Conservation (phyloP, 768 basidiomycete genomes). For the Phlegmacium glaucopus region DNA sequence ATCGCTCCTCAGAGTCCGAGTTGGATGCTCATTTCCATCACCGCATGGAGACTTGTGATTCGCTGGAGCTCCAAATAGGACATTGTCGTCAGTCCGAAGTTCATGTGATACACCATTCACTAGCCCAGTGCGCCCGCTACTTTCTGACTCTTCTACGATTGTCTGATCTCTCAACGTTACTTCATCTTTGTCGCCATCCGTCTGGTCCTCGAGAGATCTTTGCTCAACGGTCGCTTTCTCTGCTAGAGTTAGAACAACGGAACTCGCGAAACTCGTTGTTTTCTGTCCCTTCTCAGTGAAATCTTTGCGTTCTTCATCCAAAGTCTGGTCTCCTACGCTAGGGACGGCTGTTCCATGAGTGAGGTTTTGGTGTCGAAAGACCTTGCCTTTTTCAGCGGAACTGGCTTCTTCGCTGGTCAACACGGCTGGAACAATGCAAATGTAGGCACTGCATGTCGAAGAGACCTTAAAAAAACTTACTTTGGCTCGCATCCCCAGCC, state of each 20-base stretch:
- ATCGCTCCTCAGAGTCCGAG: constrained; percentile 39
- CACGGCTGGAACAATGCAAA: constrained; percentile 7
- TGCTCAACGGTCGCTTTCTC: constrained; percentile 58
- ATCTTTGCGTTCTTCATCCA: constrained; percentile 51
- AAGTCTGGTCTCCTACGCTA: constrained; percentile 35
- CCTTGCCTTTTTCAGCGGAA: constrained; percentile 28
- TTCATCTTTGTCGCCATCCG: constrained; percentile 3
- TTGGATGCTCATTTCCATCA: constrained; percentile 43
- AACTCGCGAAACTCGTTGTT: constrained; percentile 54
- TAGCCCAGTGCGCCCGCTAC: neutral
- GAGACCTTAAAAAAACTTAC: constrained; percentile 27
- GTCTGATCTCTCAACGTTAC: constrained; percentile 1
- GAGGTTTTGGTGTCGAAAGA: constrained; percentile 41
- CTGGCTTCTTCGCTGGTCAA: constrained; percentile 14
- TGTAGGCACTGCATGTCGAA: neutral
- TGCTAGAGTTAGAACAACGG: constrained; percentile 67
- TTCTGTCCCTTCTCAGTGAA: constrained; percentile 49
- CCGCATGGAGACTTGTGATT: constrained; percentile 38
- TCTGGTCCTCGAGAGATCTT: constrained; percentile 33
- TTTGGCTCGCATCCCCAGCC: constrained; percentile 42
- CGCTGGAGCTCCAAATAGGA: constrained; percentile 53
- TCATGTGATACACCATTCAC: constrained; percentile 20
- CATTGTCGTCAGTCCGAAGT: constrained; percentile 36
- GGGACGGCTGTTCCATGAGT: constrained; percentile 36
- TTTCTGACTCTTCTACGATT: constrained; percentile 4